Conservation (phyloP, 2,329 filamentous ascomycete species). For the Xylaria arbuscula region DNA sequence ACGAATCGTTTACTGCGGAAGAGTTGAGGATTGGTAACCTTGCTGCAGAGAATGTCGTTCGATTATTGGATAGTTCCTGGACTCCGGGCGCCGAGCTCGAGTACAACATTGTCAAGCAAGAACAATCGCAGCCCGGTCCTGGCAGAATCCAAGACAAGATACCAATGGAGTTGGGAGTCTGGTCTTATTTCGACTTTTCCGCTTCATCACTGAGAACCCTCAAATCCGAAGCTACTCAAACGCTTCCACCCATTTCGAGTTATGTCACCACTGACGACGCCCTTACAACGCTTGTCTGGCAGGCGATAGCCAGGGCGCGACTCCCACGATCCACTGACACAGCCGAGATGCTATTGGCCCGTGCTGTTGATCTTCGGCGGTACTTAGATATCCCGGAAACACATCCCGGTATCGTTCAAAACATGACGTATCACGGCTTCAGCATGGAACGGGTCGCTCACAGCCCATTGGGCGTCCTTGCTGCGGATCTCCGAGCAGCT, state of each 20-base stretch:
- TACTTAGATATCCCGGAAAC: constrained; percentile 54
- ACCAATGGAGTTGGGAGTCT: not conserved
- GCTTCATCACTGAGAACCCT: not conserved
- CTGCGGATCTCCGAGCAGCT: constrained; percentile 10
- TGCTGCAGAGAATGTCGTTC: constrained; percentile 31
- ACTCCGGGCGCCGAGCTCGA: constrained; percentile 17
- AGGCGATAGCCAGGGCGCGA: constrained; percentile 56
- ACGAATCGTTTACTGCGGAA: constrained; percentile 16
- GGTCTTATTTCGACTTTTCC: constrained; percentile 2
- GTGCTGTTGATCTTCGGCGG: constrained; percentile 61
- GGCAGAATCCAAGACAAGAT: constrained; percentile 3
- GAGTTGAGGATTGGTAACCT: constrained; percentile 37
- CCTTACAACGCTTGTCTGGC: constrained; percentile 63
- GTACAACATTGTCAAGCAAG: constrained; percentile 25
- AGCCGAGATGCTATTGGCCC: constrained; percentile 53
- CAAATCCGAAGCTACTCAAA: not conserved
- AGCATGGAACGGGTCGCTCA: not conserved
- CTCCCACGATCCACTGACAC: constrained; percentile 48
- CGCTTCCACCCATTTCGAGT: not conserved
- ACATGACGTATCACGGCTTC: constrained; percentile 54
- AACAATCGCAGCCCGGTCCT: constrained; percentile 9
- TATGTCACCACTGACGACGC: constrained; percentile 67
- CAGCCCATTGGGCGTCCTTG: constrained; percentile 5
- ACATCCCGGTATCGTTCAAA: constrained; percentile 56
- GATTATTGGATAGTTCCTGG: constrained; percentile 17